Base-by-base conservation (phyloP, 192 early-diverging fungal species). In the Coemansia sp. region DNA sequence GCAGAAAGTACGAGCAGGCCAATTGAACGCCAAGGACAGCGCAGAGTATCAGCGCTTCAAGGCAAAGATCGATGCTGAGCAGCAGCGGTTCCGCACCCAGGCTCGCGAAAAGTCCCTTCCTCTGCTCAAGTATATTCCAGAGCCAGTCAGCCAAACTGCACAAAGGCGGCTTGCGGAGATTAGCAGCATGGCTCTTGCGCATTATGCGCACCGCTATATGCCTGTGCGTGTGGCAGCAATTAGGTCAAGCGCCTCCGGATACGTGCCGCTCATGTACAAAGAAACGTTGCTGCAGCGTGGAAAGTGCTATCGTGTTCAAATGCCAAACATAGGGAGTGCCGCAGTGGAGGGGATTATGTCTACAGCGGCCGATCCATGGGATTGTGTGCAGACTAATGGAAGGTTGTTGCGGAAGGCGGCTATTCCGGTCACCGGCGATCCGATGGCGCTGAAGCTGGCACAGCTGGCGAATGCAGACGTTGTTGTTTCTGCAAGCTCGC, bases 241-340 rank as follows among this genome's bases (percentile, higher is more conserved):
- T n/a, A 57, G 70, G 2, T 49, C 80, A 19, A 71, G 72, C 7
- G 61, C 65, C 0, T 40, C 70, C 0, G 71, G 69, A 13, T 71
- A 83, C 32, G 64, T 70, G 22, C 75, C 71, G 54, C 63, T 77
- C 16, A 71, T 65, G 54, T 83, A 77, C 64, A 40, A 53, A 10
- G 65, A 65, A 16, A 83, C 69, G 62, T 40, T 83, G 65, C 59
- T 67, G 20, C 80, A 83, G 60, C 67, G 71, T 19, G 80, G 80
- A 12, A 38, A 7, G 25, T 83, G 80, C 58, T 60, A 64, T 14
- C 63, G 63, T 20, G 61, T 59, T 14, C 56, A 58, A 37, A 40
- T 58, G 32, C 38, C 56, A 14, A 40, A 14, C 7, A 4, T 40
- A 16, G 67, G 42, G 16, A 20, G 39, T 0, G 25, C 5, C 1